Base-by-base conservation (phyloP, 139 green algal species). In the Dunaliella sp. region DNA sequence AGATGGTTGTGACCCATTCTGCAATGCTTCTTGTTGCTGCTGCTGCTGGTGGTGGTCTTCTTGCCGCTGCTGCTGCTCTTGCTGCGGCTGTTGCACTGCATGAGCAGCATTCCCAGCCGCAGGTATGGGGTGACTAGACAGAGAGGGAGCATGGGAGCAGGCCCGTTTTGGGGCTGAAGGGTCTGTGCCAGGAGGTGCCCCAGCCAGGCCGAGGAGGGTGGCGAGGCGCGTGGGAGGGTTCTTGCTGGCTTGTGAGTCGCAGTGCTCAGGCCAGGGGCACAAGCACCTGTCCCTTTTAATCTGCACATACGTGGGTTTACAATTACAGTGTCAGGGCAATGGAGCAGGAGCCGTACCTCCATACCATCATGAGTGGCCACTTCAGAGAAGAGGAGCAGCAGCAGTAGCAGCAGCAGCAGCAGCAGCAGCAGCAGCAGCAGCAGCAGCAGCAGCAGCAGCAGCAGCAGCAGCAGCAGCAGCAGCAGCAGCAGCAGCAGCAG, bases 171-270 rank as follows among this genome's bases (percentile, higher is more conserved):
- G 25, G 77, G 84, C 32, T 85, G 85, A 2, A 72, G 85, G 1
- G 83, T 38, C 35, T 87, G 76, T 32, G 85, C 81, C 74, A 87
- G 84, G 37, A 83, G 79, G 35, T 88, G 84, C 0, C 28, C 81
- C 82, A 33, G 72, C 80, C 78, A 84, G 80, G 76, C 86, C 58
- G 38, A 84, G 34, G 1, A 81, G 78, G 3, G 65, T 65, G 34
- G 85, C 87, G 57, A 92, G 84, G 36, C 95, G 89, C 0, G 95
- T 97, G 74, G 95, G 95, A 24, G 93, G 93, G 83, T 95, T 87
- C 1, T 38, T 38, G 34, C 90, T 91, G n/a, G 80, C 37, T 87
- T 98, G 97, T 85, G 91, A 96, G 92, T 99, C 97, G 88, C 97
- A 99, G 77, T 88, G 85, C 81, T 95, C 74, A 1, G 95, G 96